Conservation (phyloP, 352 stramenopile species). For the Elongisporangium prolatum region DNA sequence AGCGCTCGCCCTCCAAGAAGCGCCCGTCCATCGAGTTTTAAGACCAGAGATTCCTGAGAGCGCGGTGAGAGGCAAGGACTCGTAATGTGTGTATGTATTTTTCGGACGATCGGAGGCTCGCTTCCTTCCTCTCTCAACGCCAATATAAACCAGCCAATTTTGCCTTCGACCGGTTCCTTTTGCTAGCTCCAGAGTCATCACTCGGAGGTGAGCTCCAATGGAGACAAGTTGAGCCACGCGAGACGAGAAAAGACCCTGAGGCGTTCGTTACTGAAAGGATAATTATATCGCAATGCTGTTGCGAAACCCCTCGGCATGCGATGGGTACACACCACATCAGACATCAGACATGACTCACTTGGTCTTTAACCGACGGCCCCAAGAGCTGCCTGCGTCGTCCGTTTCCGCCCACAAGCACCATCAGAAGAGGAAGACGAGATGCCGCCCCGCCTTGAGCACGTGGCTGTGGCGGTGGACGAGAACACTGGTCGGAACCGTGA, state of each 20-base stretch:
- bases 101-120: background rate
- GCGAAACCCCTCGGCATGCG: background rate
- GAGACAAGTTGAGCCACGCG: background rate
- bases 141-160: background rate
- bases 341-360: background rate
- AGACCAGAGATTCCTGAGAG: background rate
- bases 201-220: background rate
- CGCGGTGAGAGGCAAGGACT: background rate
- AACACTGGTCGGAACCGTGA: constrained; percentile 11
- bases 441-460: constrained; percentile 12
- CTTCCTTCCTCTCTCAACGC: background rate
- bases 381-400: background rate
- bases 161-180: background rate
- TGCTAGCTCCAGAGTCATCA: background rate
- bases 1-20: background rate
- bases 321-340: background rate
- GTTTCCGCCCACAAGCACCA: background rate
- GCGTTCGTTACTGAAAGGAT: background rate
- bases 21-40: background rate
- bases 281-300: background rate
- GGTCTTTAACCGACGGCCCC: background rate
- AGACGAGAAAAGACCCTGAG: background rate
- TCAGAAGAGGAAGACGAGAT: background rate
- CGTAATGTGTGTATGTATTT: background rate
- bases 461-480: constrained; percentile 22